These are phyloP conservation scores for Malus hybrid DNA, from an alignment of 331 rosid genomes.

Conservation along the genomic window DNA sequence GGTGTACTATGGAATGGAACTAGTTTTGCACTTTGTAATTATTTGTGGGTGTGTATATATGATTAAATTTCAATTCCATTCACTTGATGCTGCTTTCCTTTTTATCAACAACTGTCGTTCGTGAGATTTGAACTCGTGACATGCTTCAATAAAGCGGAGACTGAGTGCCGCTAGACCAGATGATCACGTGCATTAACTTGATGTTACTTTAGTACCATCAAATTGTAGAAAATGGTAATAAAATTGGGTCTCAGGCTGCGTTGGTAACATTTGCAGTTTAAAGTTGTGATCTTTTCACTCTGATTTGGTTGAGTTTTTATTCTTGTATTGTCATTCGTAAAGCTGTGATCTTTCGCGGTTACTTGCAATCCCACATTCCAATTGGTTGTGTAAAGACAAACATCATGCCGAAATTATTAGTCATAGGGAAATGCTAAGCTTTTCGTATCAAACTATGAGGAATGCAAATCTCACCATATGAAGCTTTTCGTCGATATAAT, in stretches of 20 bases:
- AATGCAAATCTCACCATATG: background rate
- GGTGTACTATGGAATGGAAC: background rate
- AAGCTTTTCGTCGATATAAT: background rate
- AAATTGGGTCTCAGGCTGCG: background rate
- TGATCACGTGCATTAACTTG: background rate
- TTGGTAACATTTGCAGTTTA: background rate
- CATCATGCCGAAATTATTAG: background rate
- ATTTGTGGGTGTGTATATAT: background rate
- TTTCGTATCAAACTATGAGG: background rate
- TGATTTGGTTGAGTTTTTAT: background rate
- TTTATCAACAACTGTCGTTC: background rate
- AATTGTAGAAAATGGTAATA: background rate
- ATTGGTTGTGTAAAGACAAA: background rate
- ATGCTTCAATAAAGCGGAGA: background rate
- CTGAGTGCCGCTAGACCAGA: background rate
- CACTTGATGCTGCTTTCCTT: background rate
- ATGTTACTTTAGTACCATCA: background rate
- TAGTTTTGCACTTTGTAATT: background rate
- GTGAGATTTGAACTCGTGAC: background rate
- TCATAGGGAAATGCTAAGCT: background rate
- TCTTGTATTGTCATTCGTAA: background rate
- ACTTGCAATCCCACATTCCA: background rate
- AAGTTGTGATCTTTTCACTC: background rate
- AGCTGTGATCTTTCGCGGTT: background rate
- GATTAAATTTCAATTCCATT: background rate